Base-by-base conservation (phyloP, 176 grass and related monocot species). In the Ensete glaucum region DNA sequence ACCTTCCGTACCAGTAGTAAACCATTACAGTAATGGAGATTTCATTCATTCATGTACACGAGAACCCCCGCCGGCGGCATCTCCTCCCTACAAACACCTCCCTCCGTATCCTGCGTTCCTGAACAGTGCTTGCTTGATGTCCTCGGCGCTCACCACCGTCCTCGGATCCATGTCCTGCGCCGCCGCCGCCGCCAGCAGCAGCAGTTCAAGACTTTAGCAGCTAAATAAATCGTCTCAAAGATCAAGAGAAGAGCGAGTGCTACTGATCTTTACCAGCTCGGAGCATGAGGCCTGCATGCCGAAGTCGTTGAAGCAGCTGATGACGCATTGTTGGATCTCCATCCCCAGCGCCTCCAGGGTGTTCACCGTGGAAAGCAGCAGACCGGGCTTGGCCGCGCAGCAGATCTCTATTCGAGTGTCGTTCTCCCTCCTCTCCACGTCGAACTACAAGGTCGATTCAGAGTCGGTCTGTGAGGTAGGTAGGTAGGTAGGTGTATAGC, bases 221-320 rank as follows among this genome's bases (percentile, higher is more conserved):
- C 57, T 23, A 0, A 23, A 23, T 17, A 19, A 19, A 60, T 19
- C 14, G n/a, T 60, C 57, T 8, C 57, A 16, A 17, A 16, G 57
- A 14, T 60, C 1, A 60, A 14, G n/a, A 14, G 13, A n/a, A 60
- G 13, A 60, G 14, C 57, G 57, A 14, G n/a, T 1, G n/a, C 14
- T 1, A 13, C 54, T 57, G 54, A 57, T 57, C 54, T 57, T 17
- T 60, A 14, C n/a, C 57, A 96, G 89, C 86, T 93, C 94, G 11
- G 90, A 93, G 86, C 94, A 98, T 62, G 88, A 91, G 15, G 94
- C 94, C 77, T 93, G 94, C 90, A 98, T 91, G 74, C 85, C 94
- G 59, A 98, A 98, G 78, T 98, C 94, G 84, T 86, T 98, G 88
- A 98, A 98, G 84, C 94, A 98, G 83, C 94, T 98, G 66, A 91